These are phyloP conservation scores for Pseudozyma pruni DNA, from an alignment of 1,284 basidiomycete genomes.

Conservation along the genomic window DNA sequence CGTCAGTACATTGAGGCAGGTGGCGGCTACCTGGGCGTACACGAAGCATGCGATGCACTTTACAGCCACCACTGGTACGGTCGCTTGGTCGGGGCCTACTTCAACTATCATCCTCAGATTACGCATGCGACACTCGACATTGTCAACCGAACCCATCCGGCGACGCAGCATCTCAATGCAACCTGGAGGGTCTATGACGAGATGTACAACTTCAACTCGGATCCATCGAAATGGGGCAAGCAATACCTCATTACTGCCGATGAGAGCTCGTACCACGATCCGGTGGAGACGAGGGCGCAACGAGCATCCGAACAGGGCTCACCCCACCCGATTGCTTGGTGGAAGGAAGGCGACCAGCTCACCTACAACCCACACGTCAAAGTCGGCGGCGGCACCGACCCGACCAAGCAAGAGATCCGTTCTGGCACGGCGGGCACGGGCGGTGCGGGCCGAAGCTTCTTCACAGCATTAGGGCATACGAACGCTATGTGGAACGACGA, in stretches of 20 bases:
- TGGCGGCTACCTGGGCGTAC: slow-evolving; percentile 58
- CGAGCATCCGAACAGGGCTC: slow-evolving; percentile 41
- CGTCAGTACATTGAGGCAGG: slow-evolving; percentile 56
- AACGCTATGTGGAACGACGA: slow-evolving; percentile 49
- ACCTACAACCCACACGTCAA: slow-evolving; percentile 35
- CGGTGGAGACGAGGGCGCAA: slow-evolving; percentile 33
- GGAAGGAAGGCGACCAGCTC: slow-evolving; percentile 54
- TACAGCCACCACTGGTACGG: slow-evolving; percentile 56
- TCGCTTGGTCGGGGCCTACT: slow-evolving; percentile 53
- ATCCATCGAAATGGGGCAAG: slow-evolving; percentile 45
- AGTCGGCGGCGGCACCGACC: slow-evolving; percentile 53
- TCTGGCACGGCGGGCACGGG: slow-evolving; percentile 44
- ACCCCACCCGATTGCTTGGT: slow-evolving; percentile 61
- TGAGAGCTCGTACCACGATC: slow-evolving; percentile 42
- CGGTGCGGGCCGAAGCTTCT: slow-evolving; percentile 52
- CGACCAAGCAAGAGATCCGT: slow-evolving; percentile 42
- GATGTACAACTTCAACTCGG: slow-evolving; percentile 57
- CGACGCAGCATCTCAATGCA: slow-evolving; percentile 40
- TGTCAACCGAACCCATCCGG: slow-evolving; percentile 50
- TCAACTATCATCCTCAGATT: slow-evolving; percentile 55
- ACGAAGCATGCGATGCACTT: slow-evolving; percentile 56
- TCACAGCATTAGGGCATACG: slow-evolving; percentile 56
- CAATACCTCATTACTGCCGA: slow-evolving; percentile 54
- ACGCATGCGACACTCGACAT: slow-evolving; percentile 42
- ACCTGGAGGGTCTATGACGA: slow-evolving; percentile 58